A percentile compares a stretch with the other conserved stretches of the same genome.
Evolutionary conservation across 192 early-diverging fungal species (phyloP).

Genomic region (Backusella psychrophila): DNA sequence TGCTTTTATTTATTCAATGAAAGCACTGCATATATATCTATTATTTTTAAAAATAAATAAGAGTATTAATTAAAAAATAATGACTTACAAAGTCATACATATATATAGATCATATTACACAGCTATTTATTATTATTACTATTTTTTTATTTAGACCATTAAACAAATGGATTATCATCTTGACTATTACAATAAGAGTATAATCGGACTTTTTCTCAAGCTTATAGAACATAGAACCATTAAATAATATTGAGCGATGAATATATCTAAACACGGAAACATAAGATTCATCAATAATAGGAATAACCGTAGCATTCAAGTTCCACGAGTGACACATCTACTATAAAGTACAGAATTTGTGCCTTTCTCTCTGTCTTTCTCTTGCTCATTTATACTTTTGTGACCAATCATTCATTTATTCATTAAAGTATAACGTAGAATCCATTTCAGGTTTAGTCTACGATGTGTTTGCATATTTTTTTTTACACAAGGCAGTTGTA

Average conservation of each 20-base stretch:
- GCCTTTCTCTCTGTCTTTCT: not conserved
- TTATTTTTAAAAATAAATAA: no score
- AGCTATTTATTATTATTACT: not conserved
- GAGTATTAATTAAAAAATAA: no score
- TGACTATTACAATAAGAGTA: not conserved
- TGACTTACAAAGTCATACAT: not conserved
- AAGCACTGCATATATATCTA: no score
- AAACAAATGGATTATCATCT: not conserved
- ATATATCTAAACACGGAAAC: not conserved
- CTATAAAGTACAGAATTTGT: not conserved
- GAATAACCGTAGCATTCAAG: not conserved
- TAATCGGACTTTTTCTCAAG: not conserved
- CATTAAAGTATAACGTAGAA: not conserved
- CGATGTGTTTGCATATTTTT: not conserved
- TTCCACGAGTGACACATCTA: not conserved
- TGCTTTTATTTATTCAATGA: no score
- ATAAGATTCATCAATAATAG: not conserved
- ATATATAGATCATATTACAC: not conserved
- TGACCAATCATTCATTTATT: not conserved
- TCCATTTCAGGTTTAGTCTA: not conserved
- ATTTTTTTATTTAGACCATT: not conserved
- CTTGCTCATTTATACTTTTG: not conserved
- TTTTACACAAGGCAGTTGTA: not conserved
- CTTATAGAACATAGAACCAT: not conserved
- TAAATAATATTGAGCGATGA: not conserved